Conservation (phyloP, 495 filamentous ascomycete genomes). For the Amorphotheca resinae region DNA sequence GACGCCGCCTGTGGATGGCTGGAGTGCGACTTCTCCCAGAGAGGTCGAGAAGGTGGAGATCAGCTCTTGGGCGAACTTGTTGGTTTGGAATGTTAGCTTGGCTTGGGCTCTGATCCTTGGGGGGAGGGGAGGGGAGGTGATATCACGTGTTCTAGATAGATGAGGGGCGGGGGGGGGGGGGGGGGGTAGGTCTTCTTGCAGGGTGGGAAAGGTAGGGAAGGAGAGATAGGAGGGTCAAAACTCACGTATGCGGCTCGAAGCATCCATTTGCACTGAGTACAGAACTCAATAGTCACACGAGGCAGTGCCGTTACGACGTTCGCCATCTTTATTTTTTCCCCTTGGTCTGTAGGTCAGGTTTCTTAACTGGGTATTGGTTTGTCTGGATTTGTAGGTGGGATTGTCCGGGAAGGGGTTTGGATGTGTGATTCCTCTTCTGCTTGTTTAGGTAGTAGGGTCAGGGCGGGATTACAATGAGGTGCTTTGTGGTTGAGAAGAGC, state of each 20-base stretch:
- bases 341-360: too few species aligned
- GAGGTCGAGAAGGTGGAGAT: slow-evolving; percentile 85
- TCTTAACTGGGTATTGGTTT: too few species aligned
- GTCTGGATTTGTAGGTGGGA: too few species aligned
- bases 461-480: too few species aligned
- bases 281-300: slow-evolving; percentile 64
- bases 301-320: slow-evolving; percentile 30
- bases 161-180: neutral
- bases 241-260: slow-evolving; percentile 1
- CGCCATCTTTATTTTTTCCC: neutral
- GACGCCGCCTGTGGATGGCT: slow-evolving; percentile 72
- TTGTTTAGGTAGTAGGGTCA: too few species aligned
- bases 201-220: neutral
- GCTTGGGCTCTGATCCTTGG: too few species aligned
- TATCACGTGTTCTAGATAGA: neutral
- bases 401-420: too few species aligned
- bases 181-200: neutral
- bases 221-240: neutral
- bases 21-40: slow-evolving; percentile 82
- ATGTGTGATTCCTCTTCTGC: too few species aligned
- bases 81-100: too few species aligned
- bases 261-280: slow-evolving; percentile 1
- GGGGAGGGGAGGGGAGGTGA: neutral
- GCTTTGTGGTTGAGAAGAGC: too few species aligned
- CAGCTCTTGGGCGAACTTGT: slow-evolving; percentile 89